Evolutionary conservation across 1,284 basidiomycete genomes (phyloP).

Genomic region (Tilletia indica): DNA sequence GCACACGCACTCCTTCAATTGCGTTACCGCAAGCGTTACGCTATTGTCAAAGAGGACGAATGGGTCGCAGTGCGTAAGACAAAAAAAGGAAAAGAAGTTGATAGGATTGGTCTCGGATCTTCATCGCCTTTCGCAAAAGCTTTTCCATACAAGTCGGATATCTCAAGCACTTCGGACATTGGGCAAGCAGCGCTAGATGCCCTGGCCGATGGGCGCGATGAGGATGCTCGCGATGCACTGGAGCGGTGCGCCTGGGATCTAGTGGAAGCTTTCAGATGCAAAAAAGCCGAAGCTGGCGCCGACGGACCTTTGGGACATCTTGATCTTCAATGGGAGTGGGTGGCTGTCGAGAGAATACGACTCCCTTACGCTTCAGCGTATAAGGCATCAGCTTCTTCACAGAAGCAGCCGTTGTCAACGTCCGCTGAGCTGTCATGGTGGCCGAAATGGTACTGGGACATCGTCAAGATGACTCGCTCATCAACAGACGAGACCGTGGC

Average conservation of each 20-base stretch:
- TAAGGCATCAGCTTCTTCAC: neutral
- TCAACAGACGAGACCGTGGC: neutral
- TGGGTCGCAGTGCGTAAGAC: neutral
- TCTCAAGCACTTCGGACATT: conserved; percentile 8
- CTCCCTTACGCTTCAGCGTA: neutral
- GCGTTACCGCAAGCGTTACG: neutral
- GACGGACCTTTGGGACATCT: conserved; percentile 33
- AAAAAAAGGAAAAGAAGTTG: neutral
- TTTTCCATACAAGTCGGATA: conserved; percentile 14
- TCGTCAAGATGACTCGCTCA: conserved; percentile 56
- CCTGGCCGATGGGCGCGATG: conserved; percentile 5
- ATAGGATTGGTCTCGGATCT: neutral
- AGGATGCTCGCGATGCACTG: conserved; percentile 19
- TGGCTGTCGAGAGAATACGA: conserved; percentile 42
- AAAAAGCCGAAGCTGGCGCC: conserved; percentile 14
- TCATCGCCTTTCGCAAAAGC: conserved; percentile 12
- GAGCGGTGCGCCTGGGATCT: conserved; percentile 33
- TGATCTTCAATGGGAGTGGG: conserved; percentile 34
- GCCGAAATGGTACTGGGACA: conserved; percentile 98
- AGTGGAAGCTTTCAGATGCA: conserved; percentile 21
- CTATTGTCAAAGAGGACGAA: neutral
- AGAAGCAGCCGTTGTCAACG: neutral
- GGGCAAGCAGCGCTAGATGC: conserved; percentile 26
- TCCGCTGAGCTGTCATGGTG: conserved; percentile 55
- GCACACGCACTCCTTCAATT: conserved; percentile 37